Base-by-base conservation (phyloP, 2,329 filamentous ascomycete species). In the Colletotrichum musicola region DNA sequence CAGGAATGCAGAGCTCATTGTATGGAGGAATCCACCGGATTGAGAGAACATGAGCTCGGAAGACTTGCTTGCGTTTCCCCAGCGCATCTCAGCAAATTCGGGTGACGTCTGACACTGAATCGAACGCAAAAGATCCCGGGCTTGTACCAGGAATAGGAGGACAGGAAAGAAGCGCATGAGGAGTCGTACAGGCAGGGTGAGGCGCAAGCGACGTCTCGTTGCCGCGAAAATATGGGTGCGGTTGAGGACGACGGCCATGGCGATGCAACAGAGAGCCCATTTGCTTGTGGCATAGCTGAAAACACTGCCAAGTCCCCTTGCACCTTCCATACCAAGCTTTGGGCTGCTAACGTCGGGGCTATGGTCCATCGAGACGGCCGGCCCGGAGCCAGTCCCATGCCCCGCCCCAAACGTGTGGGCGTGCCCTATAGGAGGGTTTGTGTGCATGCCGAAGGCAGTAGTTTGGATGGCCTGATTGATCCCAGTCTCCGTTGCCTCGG, bases 141-240 rank as follows among this genome's bases (percentile, higher is more conserved):
- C 89, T 75, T 98, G 93, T 42, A 88, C 80, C 5, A 87, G 75
- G 63, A 97, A 90, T 0, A 95, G 82, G 5, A 91, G 46, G 49
- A 97, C 90, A 0, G 94, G 93, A 3, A 90, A 76, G 38, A 91
- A 81, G 59, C 95, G 92, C 14, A 97, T 79, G 7, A 89, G 78
- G 4, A 97, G 79, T 50, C 94, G 89, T 59, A 91, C 82, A 42
- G 90, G 87, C 89, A 93, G 95, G 63, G 87, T 87, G 2, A 98
- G 84, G 10, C 88, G 87, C n/a, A 98, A 84, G 61, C 93, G 90
- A 61, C 95, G 88, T 70, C 96, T 87, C 14, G 94, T 95, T 0
- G 95, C 95, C 49, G 94, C 95, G 79, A 97, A 98, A 73, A 98
- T 96, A 67, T 95, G 91, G 6, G 96, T 97, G 65, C 96, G 90